Evolutionary conservation across 352 stramenopile species (phyloP), one percentile per base, ranked within the genome.

Genomic region (Phytophthora niederhauseri): DNA sequence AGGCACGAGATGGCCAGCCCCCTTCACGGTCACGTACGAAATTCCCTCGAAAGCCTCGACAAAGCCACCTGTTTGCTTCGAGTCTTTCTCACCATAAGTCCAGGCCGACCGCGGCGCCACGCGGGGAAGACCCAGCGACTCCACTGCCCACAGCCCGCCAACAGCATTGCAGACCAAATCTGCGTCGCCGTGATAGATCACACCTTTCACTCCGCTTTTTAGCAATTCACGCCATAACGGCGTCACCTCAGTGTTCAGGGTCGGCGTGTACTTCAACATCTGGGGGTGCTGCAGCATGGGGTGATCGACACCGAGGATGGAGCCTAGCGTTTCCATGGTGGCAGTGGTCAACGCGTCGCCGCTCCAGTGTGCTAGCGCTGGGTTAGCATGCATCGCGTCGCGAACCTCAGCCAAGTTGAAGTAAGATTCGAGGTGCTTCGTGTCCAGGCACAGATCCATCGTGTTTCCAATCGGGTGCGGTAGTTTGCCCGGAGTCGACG

Each of bases 1-100:
- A 0, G 92, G 93, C 54, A 98, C 93, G 60, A 98, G 80, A 68
- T 98, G 92, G 15, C 95, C 95, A 0, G 90, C 89, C 12, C 92
- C 93, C 57, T 96, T 93, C 61, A 98, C 94, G 0, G 93, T 98
- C 52, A 98, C 61, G 71, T 96, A 98, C 24, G 72, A 84, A 15
- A 98, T 62, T n/a, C 77, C 81, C 28, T 94, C 66, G 66, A 96
- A 98, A 31, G 75, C 80, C 30, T 95, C 84, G 5, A 95, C 73
- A 54, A 97, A 94, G 6, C 93, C 93, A 11, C 77, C 93, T 14
- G 91, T 92, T 76, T 98, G 92, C 31, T 78, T 69, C 20, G 46
- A 72, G 43, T 77, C 68, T 36, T 75, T 73, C 22, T 73, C 56
- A 1, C 65, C 64, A 3, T 78, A 77, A 57, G 59, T 70, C 85